Conservation (phyloP, 768 basidiomycete genomes). For the Xerocomus spinulosus region DNA sequence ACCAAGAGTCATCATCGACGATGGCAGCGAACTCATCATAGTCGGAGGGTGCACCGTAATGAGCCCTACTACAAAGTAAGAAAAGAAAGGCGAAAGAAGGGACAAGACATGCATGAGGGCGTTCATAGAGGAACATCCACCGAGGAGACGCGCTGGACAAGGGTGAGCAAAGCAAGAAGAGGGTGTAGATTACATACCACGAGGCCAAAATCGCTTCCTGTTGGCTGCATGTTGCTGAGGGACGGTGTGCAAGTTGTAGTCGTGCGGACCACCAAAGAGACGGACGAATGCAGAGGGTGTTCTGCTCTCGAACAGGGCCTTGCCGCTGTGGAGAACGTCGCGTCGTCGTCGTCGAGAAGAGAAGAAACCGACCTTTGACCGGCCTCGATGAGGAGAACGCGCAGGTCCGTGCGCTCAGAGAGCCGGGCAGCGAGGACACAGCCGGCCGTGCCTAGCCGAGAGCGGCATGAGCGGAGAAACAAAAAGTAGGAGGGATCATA, state of each 20-base stretch:
- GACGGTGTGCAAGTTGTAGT: conserved; percentile 53
- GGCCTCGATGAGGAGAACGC: conserved; percentile 38
- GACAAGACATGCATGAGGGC: conserved; percentile 40
- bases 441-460: conserved; percentile 38
- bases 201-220: conserved; percentile 54
- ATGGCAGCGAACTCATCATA: conserved; percentile 62
- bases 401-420: conserved; percentile 33
- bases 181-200: conserved; percentile 43
- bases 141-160: conserved; percentile 59
- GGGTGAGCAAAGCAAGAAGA: neutral
- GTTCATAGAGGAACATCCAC: conserved; percentile 70
- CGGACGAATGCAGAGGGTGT: conserved; percentile 41
- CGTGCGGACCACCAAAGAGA: conserved; percentile 44
- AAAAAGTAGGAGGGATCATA: conserved; percentile 8
- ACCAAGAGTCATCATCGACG: conserved; percentile 53
- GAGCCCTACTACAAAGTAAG: conserved; percentile 34
- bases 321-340: conserved; percentile 37
- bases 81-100: neutral
- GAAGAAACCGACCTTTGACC: conserved; percentile 42
- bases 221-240: conserved; percentile 49
- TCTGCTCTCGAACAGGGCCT: conserved; percentile 35
- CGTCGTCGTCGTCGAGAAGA: no score
- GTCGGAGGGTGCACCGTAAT: conserved; percentile 63
- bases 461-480: neutral
- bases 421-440: conserved; percentile 43